Evolutionary conservation across 2,329 filamentous ascomycete genomes (phyloP).

Genomic region (Beauveria sp.): DNA sequence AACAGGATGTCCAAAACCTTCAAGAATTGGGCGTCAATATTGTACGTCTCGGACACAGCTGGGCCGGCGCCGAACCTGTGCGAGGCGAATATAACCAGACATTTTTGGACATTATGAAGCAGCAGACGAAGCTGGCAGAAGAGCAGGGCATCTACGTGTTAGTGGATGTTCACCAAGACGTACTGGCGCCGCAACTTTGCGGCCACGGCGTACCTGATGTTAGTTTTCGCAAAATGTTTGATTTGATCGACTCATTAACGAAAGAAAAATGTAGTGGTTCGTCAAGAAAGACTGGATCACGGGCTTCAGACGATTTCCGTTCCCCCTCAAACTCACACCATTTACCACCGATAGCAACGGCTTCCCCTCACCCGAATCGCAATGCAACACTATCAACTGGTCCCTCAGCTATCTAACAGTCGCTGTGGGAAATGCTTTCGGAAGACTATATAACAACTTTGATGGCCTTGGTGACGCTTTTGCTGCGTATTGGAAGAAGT

Average conservation of each 20-base stretch:
- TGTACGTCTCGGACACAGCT: conserved; percentile 15
- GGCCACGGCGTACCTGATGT: conserved; percentile 16
- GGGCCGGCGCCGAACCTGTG: conserved; percentile 15
- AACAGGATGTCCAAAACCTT: conserved; percentile 14
- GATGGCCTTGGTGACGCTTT: conserved; percentile 16
- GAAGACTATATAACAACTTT: conserved; percentile 15
- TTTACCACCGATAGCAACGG: conserved; percentile 13
- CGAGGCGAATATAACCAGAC: conserved; percentile 15
- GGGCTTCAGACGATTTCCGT: conserved; percentile 11
- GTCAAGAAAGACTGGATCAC: conserved; percentile 14
- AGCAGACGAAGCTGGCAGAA: conserved; percentile 15
- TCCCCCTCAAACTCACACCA: conserved; percentile 12
- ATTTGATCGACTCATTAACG: background rate
- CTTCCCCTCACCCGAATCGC: conserved; percentile 12
- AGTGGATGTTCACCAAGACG: conserved; percentile 16
- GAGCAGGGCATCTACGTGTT: conserved; percentile 15
- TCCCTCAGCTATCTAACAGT: conserved; percentile 14
- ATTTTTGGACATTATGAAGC: conserved; percentile 15
- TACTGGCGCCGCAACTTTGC: conserved; percentile 13
- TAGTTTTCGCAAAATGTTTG: background rate
- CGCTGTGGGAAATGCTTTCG: conserved; percentile 14
- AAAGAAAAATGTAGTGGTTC: conserved; percentile 12
- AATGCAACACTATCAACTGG: conserved; percentile 14
- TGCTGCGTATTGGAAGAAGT: conserved; percentile 14
- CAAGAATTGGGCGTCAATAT: conserved; percentile 15